Base-by-base conservation (phyloP, 2,329 filamentous ascomycete species). In the Penicillium sp. region DNA sequence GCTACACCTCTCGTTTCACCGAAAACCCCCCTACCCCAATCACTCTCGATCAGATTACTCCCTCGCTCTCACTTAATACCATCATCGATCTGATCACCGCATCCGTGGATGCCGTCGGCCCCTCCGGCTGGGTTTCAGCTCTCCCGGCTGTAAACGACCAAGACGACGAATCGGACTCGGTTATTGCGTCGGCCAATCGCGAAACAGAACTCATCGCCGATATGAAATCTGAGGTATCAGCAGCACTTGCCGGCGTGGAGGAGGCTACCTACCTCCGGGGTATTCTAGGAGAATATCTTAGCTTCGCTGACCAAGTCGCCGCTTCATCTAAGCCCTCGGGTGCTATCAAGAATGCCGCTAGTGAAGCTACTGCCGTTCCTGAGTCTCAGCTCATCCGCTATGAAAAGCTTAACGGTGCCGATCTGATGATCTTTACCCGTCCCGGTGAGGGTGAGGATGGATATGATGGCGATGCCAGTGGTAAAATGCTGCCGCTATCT, bases 401-500 rank as follows among this genome's bases (percentile, higher is more conserved):
- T 50, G 69, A 71, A 59, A 72, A 73, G 43, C 58, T 71, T 46
- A 73, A 74, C 49, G 73, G 70, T 18, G 73, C 70, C 8, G 68
- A 74, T 34, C 64, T 75, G 42, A 55, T 72, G 51, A 55, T 70
- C 27, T 71, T 65, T 42, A 57, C 61, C 36, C 56, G 45, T 6
- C 55, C 64, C 8, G 55, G 58, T 23, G 65, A 67, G 39, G 58
- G 56, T 9, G 67, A 67, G n/a, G 66, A 69, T 42, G 62, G 64
- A 18, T 59, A 51, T 12, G 65, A 68, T 37, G 65, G 63, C 23
- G 70, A 73, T 36, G 64, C 60, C 3, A 62, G 64, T 42, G 68
- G 68, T 18, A 72, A 71, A 59, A 73, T 87, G 62, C 75, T 96
- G 46, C 91, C 91, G 7, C 74, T 96, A 1, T 90, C 91, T 6